phyloP scores from a whole-genome alignment of 1,284 basidiomycete species.

The Rhodofomes roseus region DNA sequence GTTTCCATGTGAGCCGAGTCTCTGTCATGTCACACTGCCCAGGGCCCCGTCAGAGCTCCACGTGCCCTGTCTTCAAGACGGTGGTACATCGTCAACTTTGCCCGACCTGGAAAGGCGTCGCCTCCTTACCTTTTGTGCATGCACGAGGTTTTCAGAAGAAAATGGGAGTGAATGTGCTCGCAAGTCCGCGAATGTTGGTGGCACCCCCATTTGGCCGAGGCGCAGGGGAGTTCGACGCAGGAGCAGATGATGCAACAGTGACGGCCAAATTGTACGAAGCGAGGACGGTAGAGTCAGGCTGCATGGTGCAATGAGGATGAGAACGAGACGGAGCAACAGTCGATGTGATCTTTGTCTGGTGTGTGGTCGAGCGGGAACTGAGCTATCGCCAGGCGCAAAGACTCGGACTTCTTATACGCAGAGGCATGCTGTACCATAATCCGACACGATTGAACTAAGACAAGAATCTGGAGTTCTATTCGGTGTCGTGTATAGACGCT shows the following conservation, averaged over 20 bases:
- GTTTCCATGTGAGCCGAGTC: too few species aligned
- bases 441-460: too few species aligned
- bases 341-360: not conserved
- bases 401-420: not conserved
- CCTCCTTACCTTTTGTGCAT: not conserved
- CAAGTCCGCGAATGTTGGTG: slow-evolving; percentile 22
- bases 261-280: slow-evolving; percentile 4
- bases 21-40: too few species aligned
- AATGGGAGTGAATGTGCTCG: slow-evolving; percentile 24
- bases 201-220: slow-evolving; percentile 5
- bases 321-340: not conserved
- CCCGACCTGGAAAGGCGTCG: not conserved
- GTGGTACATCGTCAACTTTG: not conserved
- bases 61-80: too few species aligned
- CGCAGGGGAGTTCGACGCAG: slow-evolving; percentile 11
- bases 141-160: slow-evolving; percentile 21
- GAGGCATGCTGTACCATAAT: too few species aligned
- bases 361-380: not conserved
- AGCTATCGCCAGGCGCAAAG: not conserved
- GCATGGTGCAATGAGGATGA: not conserved
- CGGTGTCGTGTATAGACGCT: too few species aligned
- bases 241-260: slow-evolving; percentile 4
- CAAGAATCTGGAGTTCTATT: too few species aligned
- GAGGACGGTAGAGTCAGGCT: not conserved
- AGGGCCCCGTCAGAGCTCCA: too few species aligned